Evolutionary conservation across 805 yeast species (phyloP).

Genomic region (Pichia thaimueangensis): DNA sequence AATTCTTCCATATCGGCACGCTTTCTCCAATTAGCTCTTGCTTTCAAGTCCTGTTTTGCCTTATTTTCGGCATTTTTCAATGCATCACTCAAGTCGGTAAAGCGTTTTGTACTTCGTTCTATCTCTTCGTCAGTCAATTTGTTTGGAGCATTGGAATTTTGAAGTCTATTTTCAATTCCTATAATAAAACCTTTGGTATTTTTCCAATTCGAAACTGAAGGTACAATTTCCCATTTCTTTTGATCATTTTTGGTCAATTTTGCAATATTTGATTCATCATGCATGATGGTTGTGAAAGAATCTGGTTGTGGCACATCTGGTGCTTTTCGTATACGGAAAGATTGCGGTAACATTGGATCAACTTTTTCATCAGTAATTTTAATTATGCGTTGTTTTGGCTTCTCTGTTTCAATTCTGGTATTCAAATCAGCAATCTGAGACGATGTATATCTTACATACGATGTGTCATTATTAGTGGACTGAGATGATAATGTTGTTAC

Average conservation of each 20-base stretch:
- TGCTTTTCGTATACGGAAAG: constrained; percentile 63
- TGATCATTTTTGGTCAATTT: constrained; percentile 65
- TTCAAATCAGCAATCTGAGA: constrained; percentile 28
- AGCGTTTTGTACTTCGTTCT: constrained; percentile 40
- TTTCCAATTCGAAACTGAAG: constrained; percentile 92
- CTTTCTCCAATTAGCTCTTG: constrained; percentile 46
- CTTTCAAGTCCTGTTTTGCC: constrained; percentile 50
- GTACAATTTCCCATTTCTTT: constrained; percentile 80
- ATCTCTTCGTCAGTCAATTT: constrained; percentile 24
- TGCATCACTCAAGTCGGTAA: constrained; percentile 62
- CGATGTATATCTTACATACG: constrained; percentile 41
- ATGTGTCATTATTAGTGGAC: constrained; percentile 23
- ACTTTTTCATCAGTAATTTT: constrained; percentile 59
- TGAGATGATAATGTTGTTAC: constrained; percentile 10
- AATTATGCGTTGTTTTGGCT: constrained; percentile 39
- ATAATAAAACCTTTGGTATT: constrained; percentile 87
- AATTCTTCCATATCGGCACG: constrained; percentile 30
- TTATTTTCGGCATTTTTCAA: constrained; percentile 59
- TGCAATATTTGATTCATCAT: constrained; percentile 44
- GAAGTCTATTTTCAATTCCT: constrained; percentile 69
- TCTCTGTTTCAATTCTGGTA: constrained; percentile 5
- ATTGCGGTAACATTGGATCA: constrained; percentile 86
- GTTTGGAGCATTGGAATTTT: constrained; percentile 34
- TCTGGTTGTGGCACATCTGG: constrained; percentile 60
- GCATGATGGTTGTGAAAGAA: constrained; percentile 55